Conservation (phyloP, 1,284 basidiomycete species). For the Agroathelia rolfsii region DNA sequence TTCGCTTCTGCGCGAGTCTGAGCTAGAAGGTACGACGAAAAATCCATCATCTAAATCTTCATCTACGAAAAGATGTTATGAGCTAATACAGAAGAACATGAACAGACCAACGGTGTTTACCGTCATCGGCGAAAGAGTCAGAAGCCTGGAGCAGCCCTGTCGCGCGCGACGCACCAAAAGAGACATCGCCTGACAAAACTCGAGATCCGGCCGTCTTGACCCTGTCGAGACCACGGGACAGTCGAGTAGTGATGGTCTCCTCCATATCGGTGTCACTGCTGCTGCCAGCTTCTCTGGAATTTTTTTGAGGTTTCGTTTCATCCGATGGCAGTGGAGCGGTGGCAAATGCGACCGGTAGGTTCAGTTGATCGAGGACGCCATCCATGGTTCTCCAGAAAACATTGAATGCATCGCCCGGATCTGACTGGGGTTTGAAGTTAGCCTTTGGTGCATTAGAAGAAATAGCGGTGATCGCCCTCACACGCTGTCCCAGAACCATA, state of each 20-base stretch:
- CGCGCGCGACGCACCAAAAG: too few relatives aligned
- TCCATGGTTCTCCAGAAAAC: conserved; percentile 80
- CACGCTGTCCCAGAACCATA: conserved; percentile 70
- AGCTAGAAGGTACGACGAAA: conserved; percentile 54
- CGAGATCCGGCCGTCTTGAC: too few relatives aligned
- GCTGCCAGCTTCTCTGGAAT: too few relatives aligned
- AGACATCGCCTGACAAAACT: too few relatives aligned
- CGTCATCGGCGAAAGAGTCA: too few relatives aligned
- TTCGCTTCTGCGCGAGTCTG: conserved; percentile 45
- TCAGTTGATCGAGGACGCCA: conserved; percentile 71
- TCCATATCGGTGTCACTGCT: conserved; percentile 60
- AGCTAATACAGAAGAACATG: not conserved
- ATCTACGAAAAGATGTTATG: conserved; percentile 16
- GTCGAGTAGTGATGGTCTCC: conserved; percentile 41
- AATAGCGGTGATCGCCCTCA: conserved; percentile 18
- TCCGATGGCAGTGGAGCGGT: conserved; percentile 68
- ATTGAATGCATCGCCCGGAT: conserved; percentile 73
- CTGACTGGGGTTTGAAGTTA: too few relatives aligned
- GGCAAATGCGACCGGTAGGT: conserved; percentile 78
- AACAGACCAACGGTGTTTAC: too few relatives aligned
- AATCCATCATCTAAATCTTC: conserved; percentile 72
- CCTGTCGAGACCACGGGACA: too few relatives aligned
- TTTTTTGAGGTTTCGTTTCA: too few relatives aligned
- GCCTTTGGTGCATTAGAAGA: too few relatives aligned
- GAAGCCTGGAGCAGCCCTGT: too few relatives aligned